Percentiles rank a stretch among this genome's conserved stretches.
Conservation (phyloP, 306 rosid genomes). For the Delonix regia region DNA sequence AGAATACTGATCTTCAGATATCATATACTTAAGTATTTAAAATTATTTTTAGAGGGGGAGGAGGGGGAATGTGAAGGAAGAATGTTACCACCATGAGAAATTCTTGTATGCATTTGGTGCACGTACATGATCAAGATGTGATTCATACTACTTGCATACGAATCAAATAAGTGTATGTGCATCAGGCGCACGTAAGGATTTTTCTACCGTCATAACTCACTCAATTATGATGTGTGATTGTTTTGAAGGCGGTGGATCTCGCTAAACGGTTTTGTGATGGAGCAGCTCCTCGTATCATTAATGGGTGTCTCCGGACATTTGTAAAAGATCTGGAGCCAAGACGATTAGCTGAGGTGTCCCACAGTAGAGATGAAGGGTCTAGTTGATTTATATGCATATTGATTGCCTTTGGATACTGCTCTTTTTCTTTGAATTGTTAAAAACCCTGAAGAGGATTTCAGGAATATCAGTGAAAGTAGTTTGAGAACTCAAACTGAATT, state of each 20-base stretch:
- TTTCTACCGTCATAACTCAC: neutral
- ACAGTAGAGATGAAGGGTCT: neutral
- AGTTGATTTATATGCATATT: neutral
- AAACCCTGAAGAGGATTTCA: neutral
- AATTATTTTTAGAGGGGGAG: neutral
- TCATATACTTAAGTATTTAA: too few species aligned
- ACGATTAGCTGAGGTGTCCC: neutral
- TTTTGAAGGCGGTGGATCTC: conserved; percentile 88
- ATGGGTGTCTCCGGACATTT: conserved; percentile 90
- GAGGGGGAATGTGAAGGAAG: neutral
- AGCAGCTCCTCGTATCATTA: conserved; percentile 85
- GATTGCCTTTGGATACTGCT: neutral
- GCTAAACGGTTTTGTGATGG: conserved; percentile 97
- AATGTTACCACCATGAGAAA: too few species aligned
- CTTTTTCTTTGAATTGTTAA: conserved; percentile 17
- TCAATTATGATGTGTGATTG: conserved; percentile 12
- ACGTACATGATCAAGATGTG: too few species aligned
- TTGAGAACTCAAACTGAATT: neutral
- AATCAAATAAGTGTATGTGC: too few species aligned
- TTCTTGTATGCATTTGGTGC: too few species aligned
- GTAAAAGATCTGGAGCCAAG: conserved; percentile 49
- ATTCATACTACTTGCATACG: too few species aligned
- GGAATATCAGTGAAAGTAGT: conserved; percentile 3
- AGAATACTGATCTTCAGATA: neutral
- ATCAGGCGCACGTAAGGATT: too few species aligned